phyloP scores from a whole-genome alignment of 305 asterid genomes.

The Coffea humblotiana region DNA sequence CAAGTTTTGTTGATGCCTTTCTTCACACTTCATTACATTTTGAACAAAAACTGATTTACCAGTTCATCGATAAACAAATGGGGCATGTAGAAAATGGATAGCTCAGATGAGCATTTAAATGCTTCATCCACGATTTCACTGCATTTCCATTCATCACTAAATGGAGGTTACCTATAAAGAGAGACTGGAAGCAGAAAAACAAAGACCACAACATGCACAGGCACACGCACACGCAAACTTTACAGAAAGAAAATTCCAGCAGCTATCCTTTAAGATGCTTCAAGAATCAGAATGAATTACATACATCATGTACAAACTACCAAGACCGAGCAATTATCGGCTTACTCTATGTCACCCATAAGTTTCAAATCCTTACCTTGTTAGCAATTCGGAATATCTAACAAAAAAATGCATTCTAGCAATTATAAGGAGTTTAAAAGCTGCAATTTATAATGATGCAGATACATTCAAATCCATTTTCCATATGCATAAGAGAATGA shows the following conservation, averaged over 20 bases:
- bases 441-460: neutral
- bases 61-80: neutral
- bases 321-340: neutral
- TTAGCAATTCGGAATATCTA: neutral
- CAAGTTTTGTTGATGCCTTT: neutral
- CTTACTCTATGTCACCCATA: neutral
- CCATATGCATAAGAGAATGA: neutral
- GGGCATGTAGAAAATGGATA: neutral
- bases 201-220: neutral
- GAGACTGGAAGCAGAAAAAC: neutral
- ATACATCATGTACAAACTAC: neutral
- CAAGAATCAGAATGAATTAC: neutral
- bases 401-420: neutral
- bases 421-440: neutral
- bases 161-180: neutral
- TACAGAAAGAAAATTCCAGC: neutral
- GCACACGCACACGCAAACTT: neutral
- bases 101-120: neutral
- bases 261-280: neutral
- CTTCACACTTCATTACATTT: neutral
- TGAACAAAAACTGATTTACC: neutral
- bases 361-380: neutral
- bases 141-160: neutral
- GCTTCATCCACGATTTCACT: neutral
- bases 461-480: constrained; percentile 5